Conservation (phyloP, 2,329 filamentous ascomycete species). For the Macrophomina pseudophaseolina region DNA sequence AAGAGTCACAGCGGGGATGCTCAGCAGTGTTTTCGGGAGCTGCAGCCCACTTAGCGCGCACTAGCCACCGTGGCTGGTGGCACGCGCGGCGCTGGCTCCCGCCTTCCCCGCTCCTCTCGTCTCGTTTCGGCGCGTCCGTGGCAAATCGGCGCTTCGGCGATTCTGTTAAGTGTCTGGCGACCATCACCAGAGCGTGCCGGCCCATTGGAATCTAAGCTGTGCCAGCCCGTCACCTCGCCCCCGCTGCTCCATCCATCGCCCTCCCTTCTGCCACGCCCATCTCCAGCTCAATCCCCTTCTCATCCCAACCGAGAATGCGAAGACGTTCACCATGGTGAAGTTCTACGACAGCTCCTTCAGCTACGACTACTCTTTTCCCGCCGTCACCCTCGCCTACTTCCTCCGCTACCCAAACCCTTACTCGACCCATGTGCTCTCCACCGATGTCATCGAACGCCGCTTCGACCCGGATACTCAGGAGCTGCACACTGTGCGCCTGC, state of each 20-base stretch:
- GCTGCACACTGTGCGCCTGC: conserved; percentile 77
- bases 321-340: conserved; percentile 52
- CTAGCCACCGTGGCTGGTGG: not conserved
- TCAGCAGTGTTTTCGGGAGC: not conserved
- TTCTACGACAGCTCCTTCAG: conserved; percentile 65
- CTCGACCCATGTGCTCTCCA: conserved; percentile 79
- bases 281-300: conserved; percentile 8
- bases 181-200: conserved; percentile 24
- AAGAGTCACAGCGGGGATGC: conserved; percentile 21
- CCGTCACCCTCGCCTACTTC: conserved; percentile 87
- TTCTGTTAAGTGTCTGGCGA: conserved; percentile 17
- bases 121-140: not conserved
- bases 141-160: conserved; percentile 19
- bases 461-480: conserved; percentile 76
- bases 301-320: conserved; percentile 19
- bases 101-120: not conserved
- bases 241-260: not conserved
- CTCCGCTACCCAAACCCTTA: conserved; percentile 88
- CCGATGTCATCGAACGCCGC: conserved; percentile 77
- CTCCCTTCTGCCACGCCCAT: conserved; percentile 2
- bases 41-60: not conserved
- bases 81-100: not conserved
- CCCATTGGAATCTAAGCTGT: conserved; percentile 16
- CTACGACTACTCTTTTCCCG: conserved; percentile 82
- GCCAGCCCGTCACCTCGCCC: conserved; percentile 3